phyloP scores from a whole-genome alignment of 148 eudicot genomes.

The Camellia japonica region DNA sequence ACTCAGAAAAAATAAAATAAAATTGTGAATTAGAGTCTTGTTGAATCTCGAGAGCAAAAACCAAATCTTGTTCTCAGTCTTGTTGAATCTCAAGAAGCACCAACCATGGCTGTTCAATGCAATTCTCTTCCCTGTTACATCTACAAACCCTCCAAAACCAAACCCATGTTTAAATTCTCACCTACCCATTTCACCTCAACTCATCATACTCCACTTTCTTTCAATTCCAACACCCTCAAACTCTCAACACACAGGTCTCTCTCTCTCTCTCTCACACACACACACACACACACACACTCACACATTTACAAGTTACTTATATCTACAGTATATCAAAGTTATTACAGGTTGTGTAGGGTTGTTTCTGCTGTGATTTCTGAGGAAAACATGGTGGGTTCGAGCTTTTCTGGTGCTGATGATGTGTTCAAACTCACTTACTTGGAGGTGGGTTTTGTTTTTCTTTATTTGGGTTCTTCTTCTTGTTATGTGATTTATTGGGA shows the following conservation, averaged over 20 bases:
- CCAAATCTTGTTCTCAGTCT: too few relatives aligned
- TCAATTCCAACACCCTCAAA: slow-evolving; percentile 23
- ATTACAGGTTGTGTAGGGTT: slow-evolving; percentile 34
- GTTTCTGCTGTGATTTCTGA: slow-evolving; percentile 62
- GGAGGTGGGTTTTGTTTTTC: slow-evolving; percentile 55
- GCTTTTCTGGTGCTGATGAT: slow-evolving; percentile 42
- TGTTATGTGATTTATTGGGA: neutral
- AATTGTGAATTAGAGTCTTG: too few relatives aligned
- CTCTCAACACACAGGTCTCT: slow-evolving; percentile 34
- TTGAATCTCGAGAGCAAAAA: too few relatives aligned
- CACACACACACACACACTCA: neutral
- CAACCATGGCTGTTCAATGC: slow-evolving; percentile 33
- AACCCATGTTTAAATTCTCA: slow-evolving; percentile 20
- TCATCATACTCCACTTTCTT: slow-evolving; percentile 12
- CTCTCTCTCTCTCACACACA: neutral
- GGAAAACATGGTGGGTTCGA: slow-evolving; percentile 46
- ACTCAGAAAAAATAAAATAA: neutral
- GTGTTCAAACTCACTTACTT: slow-evolving; percentile 76
- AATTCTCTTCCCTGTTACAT: slow-evolving; percentile 26
- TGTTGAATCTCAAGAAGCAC: too few relatives aligned
- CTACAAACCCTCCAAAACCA: slow-evolving; percentile 24
- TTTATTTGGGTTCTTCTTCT: neutral
- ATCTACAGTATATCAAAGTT: neutral
- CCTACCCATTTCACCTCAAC: slow-evolving; percentile 21
- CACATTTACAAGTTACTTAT: neutral